Evolutionary conservation across 768 basidiomycete genomes (phyloP), one percentile per base, ranked within the genome.

Genomic region (Russula griseocarnosa): DNA sequence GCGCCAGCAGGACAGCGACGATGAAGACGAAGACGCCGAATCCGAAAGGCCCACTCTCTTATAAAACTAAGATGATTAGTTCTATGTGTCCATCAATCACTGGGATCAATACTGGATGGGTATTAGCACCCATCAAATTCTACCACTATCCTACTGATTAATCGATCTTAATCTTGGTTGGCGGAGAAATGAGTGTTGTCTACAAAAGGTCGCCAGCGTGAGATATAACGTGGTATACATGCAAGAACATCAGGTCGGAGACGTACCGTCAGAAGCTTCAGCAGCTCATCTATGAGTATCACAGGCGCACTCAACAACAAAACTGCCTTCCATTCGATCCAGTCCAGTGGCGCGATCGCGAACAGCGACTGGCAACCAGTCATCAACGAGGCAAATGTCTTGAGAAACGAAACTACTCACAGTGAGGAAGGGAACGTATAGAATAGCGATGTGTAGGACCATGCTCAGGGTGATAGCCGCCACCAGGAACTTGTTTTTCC

Each of bases 361-460:
- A 98, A 98, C 62, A 97, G 72, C 8, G 86, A 79, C 90, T 94
- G 69, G 5, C 60, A 65, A 26, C 53, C 14, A 36, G 28, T 36
- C 22, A 40, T 56, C 49, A 63, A 36, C 38, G 22, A 44, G 56
- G 58, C 5, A 58, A 58, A 28, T 10, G n/a, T 20, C 16, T 63
- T 24, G 24, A 9, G 38, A 47, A 54, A 51, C 10, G 16, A 28
- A 24, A 34, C 14, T 4, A 81, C 86, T 76, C 69, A 92, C 92
- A 28, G 92, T 89, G 76, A 99, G 94, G 86, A 97, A 92, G 4
- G 96, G 95, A 40, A 97, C 91, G 74, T 99, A 99, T 66, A 99
- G 81, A 71, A 98, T 98, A 80, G 87, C 89, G 70, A 97, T 84
- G 75, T 98, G 96, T 32, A 98, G 78, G 1, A 76, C 85, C 95